Conservation (phyloP, 257 asterid genomes). For the Eustoma russellianum region DNA sequence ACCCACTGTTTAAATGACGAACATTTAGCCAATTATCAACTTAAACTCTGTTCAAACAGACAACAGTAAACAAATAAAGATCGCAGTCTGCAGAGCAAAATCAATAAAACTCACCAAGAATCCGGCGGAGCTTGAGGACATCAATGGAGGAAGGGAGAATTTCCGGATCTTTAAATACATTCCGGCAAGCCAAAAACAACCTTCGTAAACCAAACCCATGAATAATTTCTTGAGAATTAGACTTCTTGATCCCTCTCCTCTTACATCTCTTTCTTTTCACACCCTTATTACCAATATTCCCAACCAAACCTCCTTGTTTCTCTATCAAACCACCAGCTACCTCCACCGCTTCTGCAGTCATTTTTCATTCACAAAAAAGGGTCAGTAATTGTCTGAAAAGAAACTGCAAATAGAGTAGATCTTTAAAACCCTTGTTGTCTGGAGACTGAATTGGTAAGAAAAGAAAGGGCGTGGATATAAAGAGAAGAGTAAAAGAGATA, state of each 20-base stretch:
- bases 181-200: constrained; percentile 36
- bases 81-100: too few species aligned
- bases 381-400: not conserved
- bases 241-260: constrained; percentile 20
- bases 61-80: not conserved
- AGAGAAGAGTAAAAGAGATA: constrained; percentile 1
- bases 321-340: constrained; percentile 21
- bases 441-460: not conserved
- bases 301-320: constrained; percentile 17
- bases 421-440: too few species aligned
- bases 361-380: not conserved
- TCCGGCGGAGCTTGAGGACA: constrained; percentile 33
- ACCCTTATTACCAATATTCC: constrained; percentile 17
- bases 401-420: constrained; percentile 8
- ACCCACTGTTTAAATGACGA: too few species aligned
- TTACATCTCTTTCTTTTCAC: constrained; percentile 34
- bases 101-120: constrained; percentile 37
- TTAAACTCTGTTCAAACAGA: not conserved
- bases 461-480: not conserved
- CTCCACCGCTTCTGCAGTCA: constrained; percentile 24
- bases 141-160: constrained; percentile 37
- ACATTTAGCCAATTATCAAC: too few species aligned
- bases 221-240: constrained; percentile 9
- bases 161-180: constrained; percentile 48
- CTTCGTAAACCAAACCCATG: constrained; percentile 31